phyloP scores from a whole-genome alignment of 192 early-diverging fungal genomes.

The Linderina pennispora region DNA sequence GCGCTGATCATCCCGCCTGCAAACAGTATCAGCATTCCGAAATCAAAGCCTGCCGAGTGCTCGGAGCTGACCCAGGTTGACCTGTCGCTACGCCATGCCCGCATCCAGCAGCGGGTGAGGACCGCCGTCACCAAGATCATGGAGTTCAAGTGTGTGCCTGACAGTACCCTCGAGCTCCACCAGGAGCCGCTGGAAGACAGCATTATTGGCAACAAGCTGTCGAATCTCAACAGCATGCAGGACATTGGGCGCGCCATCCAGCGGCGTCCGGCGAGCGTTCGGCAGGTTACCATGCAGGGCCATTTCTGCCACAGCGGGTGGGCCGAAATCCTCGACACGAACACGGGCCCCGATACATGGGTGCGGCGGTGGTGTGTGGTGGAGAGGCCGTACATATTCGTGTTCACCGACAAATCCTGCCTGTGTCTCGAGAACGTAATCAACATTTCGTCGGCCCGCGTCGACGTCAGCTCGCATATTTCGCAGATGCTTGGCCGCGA shows the following conservation, averaged over 20 bases:
- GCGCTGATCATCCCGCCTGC: background rate
- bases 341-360: constrained; percentile 52
- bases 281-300: constrained; percentile 14
- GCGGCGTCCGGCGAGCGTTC: constrained; percentile 2
- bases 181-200: constrained; percentile 23
- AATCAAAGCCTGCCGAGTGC: background rate
- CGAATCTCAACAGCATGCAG: background rate
- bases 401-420: constrained; percentile 61
- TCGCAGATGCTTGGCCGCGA: constrained; percentile 22
- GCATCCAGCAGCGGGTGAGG: constrained; percentile 4
- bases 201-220: background rate
- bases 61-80: background rate
- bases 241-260: background rate
- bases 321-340: constrained; percentile 29
- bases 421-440: constrained; percentile 67
- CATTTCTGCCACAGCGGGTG: constrained; percentile 23
- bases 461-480: constrained; percentile 11
- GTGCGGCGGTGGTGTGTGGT: constrained; percentile 70
- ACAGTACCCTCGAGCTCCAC: constrained; percentile 3
- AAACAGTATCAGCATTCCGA: background rate
- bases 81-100: constrained; percentile 6
- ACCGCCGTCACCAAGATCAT: constrained; percentile 12
- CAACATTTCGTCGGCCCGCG: constrained; percentile 60
- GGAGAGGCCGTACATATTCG: constrained; percentile 70
- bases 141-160: constrained; percentile 8